phyloP scores from a whole-genome alignment of 768 basidiomycete species.

The Macrolepiota dolichaula region DNA sequence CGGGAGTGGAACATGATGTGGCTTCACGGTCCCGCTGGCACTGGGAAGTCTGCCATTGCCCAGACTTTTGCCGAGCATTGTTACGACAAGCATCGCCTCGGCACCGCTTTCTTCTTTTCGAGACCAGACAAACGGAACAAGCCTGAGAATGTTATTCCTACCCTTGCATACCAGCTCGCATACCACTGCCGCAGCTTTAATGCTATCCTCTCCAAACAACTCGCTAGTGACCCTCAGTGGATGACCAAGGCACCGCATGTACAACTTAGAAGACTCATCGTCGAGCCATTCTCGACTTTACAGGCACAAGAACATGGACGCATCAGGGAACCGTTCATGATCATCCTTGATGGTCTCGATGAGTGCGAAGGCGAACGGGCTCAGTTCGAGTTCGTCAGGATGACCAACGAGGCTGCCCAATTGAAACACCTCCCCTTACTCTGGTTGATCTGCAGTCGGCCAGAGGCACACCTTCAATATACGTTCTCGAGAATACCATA shows the following conservation, averaged over 20 bases:
- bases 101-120: slow-evolving; percentile 8
- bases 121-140: neutral
- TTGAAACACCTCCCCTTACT: neutral
- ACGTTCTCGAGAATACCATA: neutral
- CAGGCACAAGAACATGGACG: neutral
- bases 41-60: too few relatives aligned
- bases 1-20: too few relatives aligned
- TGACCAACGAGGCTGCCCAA: neutral
- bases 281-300: too few relatives aligned
- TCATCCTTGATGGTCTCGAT: too few relatives aligned
- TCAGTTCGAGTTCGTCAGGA: neutral
- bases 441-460: neutral
- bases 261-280: neutral
- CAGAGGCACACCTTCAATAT: too few relatives aligned
- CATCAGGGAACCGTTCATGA: too few relatives aligned
- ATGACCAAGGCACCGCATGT: neutral
- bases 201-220: too few relatives aligned
- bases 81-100: neutral
- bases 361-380: neutral
- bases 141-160: neutral
- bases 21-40: too few relatives aligned
- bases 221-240: neutral
- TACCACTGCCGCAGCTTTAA: neutral
- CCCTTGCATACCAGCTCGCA: slow-evolving; percentile 3
- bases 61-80: too few relatives aligned